Percentiles rank a stretch among this genome's conserved stretches.
Conservation (phyloP, 2,329 filamentous ascomycete species). For the Tolypocladium album region DNA sequence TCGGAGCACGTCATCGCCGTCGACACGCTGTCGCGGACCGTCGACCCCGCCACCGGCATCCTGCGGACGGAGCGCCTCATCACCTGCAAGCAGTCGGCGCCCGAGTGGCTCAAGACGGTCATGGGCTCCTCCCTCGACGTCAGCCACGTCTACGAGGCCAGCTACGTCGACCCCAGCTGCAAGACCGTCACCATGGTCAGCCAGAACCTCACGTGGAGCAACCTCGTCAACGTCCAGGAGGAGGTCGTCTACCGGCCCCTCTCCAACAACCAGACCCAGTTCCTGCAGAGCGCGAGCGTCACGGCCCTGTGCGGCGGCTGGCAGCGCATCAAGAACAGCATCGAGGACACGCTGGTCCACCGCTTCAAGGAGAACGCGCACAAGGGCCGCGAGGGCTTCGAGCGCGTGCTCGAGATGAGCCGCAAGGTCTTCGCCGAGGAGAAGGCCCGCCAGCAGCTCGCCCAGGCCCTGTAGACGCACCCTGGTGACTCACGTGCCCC, state of each 20-base stretch:
- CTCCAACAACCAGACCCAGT: conserved; percentile 54
- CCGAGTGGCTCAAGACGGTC: conserved; percentile 70
- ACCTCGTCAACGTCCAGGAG: conserved; percentile 85
- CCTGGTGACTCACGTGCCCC: neutral
- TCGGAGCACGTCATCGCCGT: conserved; percentile 94
- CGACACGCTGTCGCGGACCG: conserved; percentile 70
- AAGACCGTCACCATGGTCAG: conserved; percentile 96
- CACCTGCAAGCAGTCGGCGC: conserved; percentile 52
- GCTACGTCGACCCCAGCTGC: conserved; percentile 74
- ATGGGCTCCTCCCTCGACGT: conserved; percentile 65
- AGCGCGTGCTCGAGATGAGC: conserved; percentile 89
- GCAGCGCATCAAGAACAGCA: conserved; percentile 93
- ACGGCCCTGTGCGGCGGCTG: conserved; percentile 92
- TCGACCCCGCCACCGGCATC: conserved; percentile 47
- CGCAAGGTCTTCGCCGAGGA: conserved; percentile 86
- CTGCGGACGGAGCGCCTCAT: conserved; percentile 53
- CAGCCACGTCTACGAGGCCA: conserved; percentile 88
- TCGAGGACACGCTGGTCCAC: conserved; percentile 84
- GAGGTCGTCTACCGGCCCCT: conserved; percentile 75
- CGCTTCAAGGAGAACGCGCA: conserved; percentile 85
- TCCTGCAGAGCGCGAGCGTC: conserved; percentile 83
- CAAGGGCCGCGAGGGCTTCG: conserved; percentile 89
- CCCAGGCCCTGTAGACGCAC: neutral
- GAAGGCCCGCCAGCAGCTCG: conserved; percentile 43
- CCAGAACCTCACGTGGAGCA: conserved; percentile 86